Evolutionary conservation across 2,329 filamentous ascomycete genomes (phyloP).

Genomic region (Xylogone sp.): DNA sequence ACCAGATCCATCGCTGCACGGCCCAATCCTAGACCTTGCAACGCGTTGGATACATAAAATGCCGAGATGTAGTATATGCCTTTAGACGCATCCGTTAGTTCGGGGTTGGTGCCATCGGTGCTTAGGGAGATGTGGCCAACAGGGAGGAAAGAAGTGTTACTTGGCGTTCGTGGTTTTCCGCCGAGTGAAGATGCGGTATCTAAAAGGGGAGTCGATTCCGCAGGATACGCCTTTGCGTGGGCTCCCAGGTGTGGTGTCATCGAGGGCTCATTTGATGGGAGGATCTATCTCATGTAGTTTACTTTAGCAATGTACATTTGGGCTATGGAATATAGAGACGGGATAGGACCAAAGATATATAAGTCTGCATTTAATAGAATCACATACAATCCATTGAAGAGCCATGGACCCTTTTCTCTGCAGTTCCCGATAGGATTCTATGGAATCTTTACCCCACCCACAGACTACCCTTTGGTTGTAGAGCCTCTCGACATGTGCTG

Average conservation of each 20-base stretch:
- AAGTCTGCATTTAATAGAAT: neutral
- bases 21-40: slow-evolving; percentile 19
- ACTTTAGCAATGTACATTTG: no score
- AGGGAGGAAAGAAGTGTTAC: slow-evolving; percentile 15
- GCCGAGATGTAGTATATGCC: slow-evolving; percentile 15
- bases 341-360: no score
- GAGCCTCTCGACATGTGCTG: slow-evolving; percentile 35
- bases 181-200: slow-evolving; percentile 15
- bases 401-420: slow-evolving; percentile 13
- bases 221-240: slow-evolving; percentile 13
- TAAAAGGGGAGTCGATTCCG: slow-evolving; percentile 11
- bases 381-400: slow-evolving; percentile 21
- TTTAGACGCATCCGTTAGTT: slow-evolving; percentile 3
- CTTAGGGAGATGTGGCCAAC: slow-evolving; percentile 23
- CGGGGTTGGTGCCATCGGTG: slow-evolving; percentile 3
- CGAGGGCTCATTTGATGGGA: neutral
- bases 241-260: neutral
- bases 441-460: slow-evolving; percentile 35
- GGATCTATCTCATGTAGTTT: slow-evolving; percentile 1
- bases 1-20: slow-evolving; percentile 21
- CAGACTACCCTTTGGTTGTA: slow-evolving; percentile 39
- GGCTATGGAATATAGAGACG: no score
- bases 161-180: slow-evolving; percentile 6
- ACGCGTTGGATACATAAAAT: slow-evolving; percentile 17
- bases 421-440: slow-evolving; percentile 19